A percentile compares a stretch with the other conserved stretches of the same genome.
phyloP scores from a whole-genome alignment of 805 yeast genomes.

The Cyberlindnera misumaiensis region DNA sequence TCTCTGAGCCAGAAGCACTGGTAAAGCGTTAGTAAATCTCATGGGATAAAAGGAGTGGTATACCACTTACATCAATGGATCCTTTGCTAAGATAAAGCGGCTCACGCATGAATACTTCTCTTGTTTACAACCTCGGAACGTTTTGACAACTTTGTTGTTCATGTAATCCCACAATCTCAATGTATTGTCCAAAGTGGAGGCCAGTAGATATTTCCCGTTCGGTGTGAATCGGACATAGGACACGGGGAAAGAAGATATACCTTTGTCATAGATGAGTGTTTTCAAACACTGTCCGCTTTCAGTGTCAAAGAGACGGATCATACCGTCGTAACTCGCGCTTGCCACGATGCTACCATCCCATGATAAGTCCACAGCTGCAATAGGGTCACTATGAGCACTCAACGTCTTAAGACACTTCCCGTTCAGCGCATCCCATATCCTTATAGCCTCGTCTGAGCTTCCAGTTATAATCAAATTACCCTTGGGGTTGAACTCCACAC shows the following conservation, averaged over 20 bases:
- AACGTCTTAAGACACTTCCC: conserved; percentile 71
- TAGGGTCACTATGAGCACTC: conserved; percentile 91
- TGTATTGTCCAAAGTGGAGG: conserved; percentile 75
- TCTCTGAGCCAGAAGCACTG: conserved; percentile 53
- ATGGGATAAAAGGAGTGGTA: neutral
- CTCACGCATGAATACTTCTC: conserved; percentile 49
- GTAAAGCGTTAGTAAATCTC: conserved; percentile 1
- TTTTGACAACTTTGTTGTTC: conserved; percentile 72
- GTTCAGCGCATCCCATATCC: conserved; percentile 78
- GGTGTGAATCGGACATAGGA: conserved; percentile 68
- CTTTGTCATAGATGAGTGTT: conserved; percentile 76
- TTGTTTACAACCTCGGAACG: conserved; percentile 36
- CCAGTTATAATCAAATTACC: conserved; percentile 80
- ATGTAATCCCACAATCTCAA: conserved; percentile 83
- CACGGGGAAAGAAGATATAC: conserved; percentile 73
- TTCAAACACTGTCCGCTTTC: conserved; percentile 87
- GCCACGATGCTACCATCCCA: conserved; percentile 77
- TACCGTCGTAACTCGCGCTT: conserved; percentile 87
- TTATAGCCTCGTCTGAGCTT: conserved; percentile 83
- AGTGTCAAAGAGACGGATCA: conserved; percentile 81
- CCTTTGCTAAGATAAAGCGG: conserved; percentile 37
- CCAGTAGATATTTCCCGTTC: conserved; percentile 71
- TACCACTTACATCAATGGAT: conserved; percentile 31
- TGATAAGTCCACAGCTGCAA: conserved; percentile 65
- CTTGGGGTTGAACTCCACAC: conserved; percentile 60